Conservation (phyloP, 1,284 basidiomycete genomes). For the Tilletia walkeri region DNA sequence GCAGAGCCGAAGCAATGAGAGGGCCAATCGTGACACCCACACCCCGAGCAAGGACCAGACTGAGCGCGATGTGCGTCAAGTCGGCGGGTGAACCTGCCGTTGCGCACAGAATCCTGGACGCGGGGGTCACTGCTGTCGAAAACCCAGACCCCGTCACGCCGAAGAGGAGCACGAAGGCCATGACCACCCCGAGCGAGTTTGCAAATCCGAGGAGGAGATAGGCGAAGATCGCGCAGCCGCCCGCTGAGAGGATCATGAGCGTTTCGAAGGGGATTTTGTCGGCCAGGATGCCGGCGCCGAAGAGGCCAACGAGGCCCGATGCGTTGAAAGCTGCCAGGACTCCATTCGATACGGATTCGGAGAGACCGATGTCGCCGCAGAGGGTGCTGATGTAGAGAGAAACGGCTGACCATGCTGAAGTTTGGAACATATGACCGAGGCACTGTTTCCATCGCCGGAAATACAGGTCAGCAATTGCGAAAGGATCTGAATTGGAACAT, state of each 20-base stretch:
- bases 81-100: neutral
- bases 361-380: constrained; percentile 35
- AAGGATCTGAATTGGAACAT: neutral
- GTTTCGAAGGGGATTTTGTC: constrained; percentile 35
- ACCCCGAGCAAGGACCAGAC: constrained; percentile 30
- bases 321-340: constrained; percentile 46
- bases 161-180: constrained; percentile 41
- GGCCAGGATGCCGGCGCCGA: constrained; percentile 33
- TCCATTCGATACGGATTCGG: constrained; percentile 31
- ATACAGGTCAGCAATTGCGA: too few relatives aligned
- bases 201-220: constrained; percentile 43
- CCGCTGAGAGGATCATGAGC: constrained; percentile 35
- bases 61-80: constrained; percentile 28
- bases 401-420: constrained; percentile 37
- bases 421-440: constrained; percentile 25
- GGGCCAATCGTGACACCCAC: constrained; percentile 38
- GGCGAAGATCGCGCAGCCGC: constrained; percentile 32
- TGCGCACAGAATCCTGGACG: neutral
- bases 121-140: constrained; percentile 11
- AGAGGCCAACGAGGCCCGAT: constrained; percentile 35
- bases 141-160: constrained; percentile 27
- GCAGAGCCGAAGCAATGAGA: constrained; percentile 30
- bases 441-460: neutral
- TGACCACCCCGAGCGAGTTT: constrained; percentile 33
- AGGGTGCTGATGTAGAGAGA: constrained; percentile 44